Evolutionary conservation across 1,284 basidiomycete species (phyloP), one percentile per base, ranked within the genome.

Genomic region (Veloboletus limbatus): DNA sequence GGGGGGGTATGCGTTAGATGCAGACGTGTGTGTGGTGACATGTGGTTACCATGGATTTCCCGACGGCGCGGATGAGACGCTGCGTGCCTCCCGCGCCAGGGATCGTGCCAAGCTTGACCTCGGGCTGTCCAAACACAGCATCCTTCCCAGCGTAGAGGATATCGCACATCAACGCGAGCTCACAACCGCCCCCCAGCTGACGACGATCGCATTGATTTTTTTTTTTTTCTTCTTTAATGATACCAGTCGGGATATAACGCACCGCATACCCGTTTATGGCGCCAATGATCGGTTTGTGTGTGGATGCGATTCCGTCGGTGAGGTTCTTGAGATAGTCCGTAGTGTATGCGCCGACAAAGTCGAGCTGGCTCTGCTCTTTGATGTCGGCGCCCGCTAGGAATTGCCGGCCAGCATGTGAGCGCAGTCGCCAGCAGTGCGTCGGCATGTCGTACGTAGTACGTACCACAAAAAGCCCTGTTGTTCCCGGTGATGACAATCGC

Each of bases 21-120:
- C n/a, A n/a, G n/a, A n/a, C n/a, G n/a, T n/a, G n/a, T n/a, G n/a
- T n/a, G n/a, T n/a, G n/a, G n/a, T n/a, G n/a, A n/a, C n/a, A n/a
- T n/a, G n/a, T n/a, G n/a, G n/a, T n/a, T 53, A 68, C 78, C 65
- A 77, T 74, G 16, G 77, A 75, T 63, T 84, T 85, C 47, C 82
- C 82, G 44, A 85, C 71, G 10, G 81, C 76, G 38, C 72, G 71
- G 33, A 78, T 78, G 16, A 85, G 72, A 39, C 77, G 71, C 54
- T 81, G 79, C 0, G 78, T 78, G 17, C 78, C 78, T 20, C 78
- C 78, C 14, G 76, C 77, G 8, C 81, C 79, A 20, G 83, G 83
- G 51, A 86, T 85, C 43, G 83, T 82, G 47, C 83, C 83, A 40
- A 86, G 74, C 53, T 79, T 84, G 67, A 85, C 80, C 60, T 85